phyloP scores from a whole-genome alignment of 208 protist genomes.

The Leishmania arabica region DNA sequence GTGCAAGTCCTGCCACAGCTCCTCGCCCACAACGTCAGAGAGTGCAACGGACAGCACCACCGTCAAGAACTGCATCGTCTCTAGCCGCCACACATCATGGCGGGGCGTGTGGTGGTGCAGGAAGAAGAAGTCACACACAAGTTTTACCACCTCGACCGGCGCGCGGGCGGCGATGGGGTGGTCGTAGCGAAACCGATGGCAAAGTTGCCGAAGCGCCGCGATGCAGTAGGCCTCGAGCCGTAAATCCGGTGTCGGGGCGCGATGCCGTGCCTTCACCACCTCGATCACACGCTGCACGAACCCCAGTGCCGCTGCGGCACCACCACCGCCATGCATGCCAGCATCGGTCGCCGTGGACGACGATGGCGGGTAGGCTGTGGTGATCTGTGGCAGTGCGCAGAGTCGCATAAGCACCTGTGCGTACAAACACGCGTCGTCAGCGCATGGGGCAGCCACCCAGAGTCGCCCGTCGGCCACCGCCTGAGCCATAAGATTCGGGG shows the following conservation, averaged over 20 bases:
- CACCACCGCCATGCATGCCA: background rate
- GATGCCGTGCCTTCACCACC: constrained; percentile 45
- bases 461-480: constrained; percentile 21
- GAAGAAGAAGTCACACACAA: constrained; percentile 59
- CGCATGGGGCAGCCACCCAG: constrained; percentile 21
- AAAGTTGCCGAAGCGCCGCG: constrained; percentile 44
- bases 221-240: constrained; percentile 60
- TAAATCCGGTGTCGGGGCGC: constrained; percentile 43
- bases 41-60: constrained; percentile 46
- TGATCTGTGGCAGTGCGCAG: constrained; percentile 25
- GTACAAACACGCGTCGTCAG: constrained; percentile 29
- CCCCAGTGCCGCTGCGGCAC: background rate
- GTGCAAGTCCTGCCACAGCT: constrained; percentile 38
- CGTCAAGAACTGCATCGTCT: constrained; percentile 55
- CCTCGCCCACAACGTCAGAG: constrained; percentile 39
- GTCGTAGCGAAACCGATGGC: constrained; percentile 40
- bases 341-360: background rate
- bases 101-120: constrained; percentile 43
- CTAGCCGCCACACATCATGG: constrained; percentile 70
- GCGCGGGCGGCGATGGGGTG: constrained; percentile 36
- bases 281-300: constrained; percentile 25
- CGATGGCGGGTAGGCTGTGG: constrained; percentile 24
- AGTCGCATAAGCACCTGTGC: constrained; percentile 24
- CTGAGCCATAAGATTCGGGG: constrained; percentile 14
- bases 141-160: constrained; percentile 46